Base-by-base conservation (phyloP, 2,329 filamentous ascomycete genomes). In the Stagonosporopsis cucurbitacearum region DNA sequence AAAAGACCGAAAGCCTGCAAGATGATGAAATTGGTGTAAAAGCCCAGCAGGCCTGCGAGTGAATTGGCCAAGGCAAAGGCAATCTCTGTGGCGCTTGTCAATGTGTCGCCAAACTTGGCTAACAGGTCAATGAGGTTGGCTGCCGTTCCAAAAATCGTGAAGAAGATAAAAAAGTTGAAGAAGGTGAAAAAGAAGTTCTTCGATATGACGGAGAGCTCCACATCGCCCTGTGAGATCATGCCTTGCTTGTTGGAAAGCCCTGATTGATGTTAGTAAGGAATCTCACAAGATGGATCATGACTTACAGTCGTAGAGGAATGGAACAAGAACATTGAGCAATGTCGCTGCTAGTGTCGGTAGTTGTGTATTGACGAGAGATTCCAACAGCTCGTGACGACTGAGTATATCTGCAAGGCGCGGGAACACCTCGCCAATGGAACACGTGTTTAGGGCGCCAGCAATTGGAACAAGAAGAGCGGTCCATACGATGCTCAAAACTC, bases 151-250 rank as follows among this genome's bases (percentile, higher is more conserved):
- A 96, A 90, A 23, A 95, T 84, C 1, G 94, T 96, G 74, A 98
- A 97, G 40, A 98, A 86, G 46, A 98, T 85, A 77, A 99, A 99
- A 54, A 98, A 91, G 77, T 99, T 99, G 85, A 99, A 98, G 77
- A 99, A 99, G 9, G 90, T 93, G 74, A 99, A 99, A 82, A 98
- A 96, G 79, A 98, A 99, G 76, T 98, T 99, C 79, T 99, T 99
- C 50, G 92, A 96, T 63, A 99, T 94, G 40, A 96, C 83, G 0
- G 95, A 98, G 6, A 99, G 82, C 75, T 98, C 95, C 20, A 99
- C 88, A 59, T 99, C 95, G 40, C 92, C 92, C 66, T 92, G 91
- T 0, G 95, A 98, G 47, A 96, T 91, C 88, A 96, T 96, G 44
- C 95, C 95, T 79, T 99, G 95, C 48, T 86, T 84, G 72, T 93